A percentile compares a stretch with the other conserved stretches of the same genome.
These are phyloP conservation scores for Coemansia sp. DNA, from an alignment of 192 early-diverging fungal species.

Conservation along the genomic window DNA sequence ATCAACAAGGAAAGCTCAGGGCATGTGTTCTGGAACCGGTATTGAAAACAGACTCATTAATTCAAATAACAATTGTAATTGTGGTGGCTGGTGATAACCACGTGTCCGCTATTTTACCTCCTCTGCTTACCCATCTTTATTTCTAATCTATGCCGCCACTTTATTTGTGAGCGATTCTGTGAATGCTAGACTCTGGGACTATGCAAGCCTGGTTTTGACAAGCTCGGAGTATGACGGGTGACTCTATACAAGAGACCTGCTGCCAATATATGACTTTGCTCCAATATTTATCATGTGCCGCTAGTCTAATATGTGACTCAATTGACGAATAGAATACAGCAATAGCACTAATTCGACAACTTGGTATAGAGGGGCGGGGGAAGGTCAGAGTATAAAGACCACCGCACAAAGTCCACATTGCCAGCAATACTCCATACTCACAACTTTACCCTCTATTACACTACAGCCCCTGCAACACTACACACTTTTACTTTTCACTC, in stretches of 20 bases:
- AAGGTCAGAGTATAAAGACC: background rate
- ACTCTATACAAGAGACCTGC: background rate
- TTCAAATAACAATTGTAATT: background rate
- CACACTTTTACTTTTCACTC: background rate
- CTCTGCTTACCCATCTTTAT: background rate
- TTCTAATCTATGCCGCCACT: background rate
- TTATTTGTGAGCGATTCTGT: background rate
- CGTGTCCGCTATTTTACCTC: background rate
- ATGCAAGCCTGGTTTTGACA: background rate
- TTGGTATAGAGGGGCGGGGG: background rate
- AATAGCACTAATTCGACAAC: background rate
- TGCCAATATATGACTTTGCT: background rate
- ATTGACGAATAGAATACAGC: background rate
- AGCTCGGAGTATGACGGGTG: background rate
- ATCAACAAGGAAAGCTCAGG: background rate
- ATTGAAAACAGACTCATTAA: background rate
- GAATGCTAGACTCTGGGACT: background rate
- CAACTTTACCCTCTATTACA: background rate
- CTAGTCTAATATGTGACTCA: conserved; percentile 1
- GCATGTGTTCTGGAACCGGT: background rate
- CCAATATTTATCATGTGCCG: conserved; percentile 7
- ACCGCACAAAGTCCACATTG: background rate
- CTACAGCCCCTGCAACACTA: background rate
- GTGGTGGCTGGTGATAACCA: background rate
- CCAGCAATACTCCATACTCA: background rate